A percentile compares a stretch with the other conserved stretches of the same genome.
Evolutionary conservation across 2,329 filamentous ascomycete species (phyloP).

Genomic region (Thelonectria blattea): DNA sequence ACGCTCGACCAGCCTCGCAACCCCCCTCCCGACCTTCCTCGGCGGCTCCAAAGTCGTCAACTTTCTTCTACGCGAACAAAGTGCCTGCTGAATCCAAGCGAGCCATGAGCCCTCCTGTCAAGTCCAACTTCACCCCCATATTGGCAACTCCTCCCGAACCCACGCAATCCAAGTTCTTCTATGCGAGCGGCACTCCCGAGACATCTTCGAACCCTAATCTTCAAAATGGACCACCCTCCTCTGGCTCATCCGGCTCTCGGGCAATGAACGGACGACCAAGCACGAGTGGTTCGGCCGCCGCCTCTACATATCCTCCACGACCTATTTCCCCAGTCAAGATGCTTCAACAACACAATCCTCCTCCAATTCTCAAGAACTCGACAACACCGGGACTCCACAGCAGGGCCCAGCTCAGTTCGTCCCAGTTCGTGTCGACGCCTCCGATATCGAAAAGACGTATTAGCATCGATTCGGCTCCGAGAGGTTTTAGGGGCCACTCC

Average conservation of each 20-base stretch:
- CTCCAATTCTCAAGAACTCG: slow-evolving; percentile 29
- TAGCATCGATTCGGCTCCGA: slow-evolving; percentile 50
- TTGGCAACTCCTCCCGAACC: slow-evolving; percentile 47
- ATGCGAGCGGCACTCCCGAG: slow-evolving; percentile 71
- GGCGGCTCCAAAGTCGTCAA: slow-evolving; percentile 54
- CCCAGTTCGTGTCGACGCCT: slow-evolving; percentile 43
- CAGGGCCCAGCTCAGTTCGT: slow-evolving; percentile 44
- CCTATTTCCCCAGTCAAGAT: slow-evolving; percentile 60
- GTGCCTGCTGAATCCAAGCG: slow-evolving; percentile 49
- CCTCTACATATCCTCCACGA: slow-evolving; percentile 42
- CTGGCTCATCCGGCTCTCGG: slow-evolving; percentile 53
- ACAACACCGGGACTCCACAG: slow-evolving; percentile 25
- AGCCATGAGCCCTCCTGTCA: slow-evolving; percentile 39
- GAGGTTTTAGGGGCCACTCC: slow-evolving; percentile 45
- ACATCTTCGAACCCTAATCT: slow-evolving; percentile 44
- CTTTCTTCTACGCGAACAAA: slow-evolving; percentile 65
- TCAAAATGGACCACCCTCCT: slow-evolving; percentile 51
- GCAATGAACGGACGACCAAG: slow-evolving; percentile 48
- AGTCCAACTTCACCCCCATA: slow-evolving; percentile 43
- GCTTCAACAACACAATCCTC: slow-evolving; percentile 30
- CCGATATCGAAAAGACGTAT: slow-evolving; percentile 48
- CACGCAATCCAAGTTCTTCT: slow-evolving; percentile 71
- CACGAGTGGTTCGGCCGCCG: slow-evolving; percentile 38
- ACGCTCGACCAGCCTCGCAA: slow-evolving; percentile 62
- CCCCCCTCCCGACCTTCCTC: slow-evolving; percentile 43